Conservation (phyloP, 75 land plant genomes). For the Cupressus sempervirens region DNA sequence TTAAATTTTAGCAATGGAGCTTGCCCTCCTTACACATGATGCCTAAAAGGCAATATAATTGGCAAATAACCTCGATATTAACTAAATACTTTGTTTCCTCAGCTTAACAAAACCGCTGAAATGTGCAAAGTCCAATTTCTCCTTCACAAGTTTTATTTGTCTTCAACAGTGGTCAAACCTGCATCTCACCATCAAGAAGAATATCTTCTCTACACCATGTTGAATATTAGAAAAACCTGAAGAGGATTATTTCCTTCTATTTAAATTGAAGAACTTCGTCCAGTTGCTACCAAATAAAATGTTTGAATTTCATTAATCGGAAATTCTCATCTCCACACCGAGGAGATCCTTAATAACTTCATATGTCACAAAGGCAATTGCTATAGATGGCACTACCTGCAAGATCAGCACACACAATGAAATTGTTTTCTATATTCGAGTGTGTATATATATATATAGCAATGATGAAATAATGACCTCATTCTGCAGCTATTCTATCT, state of each 20-base stretch:
- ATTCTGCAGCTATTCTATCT: neutral
- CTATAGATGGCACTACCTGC: constrained; percentile 96
- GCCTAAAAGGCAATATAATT: neutral
- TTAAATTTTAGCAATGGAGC: neutral
- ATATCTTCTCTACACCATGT: neutral
- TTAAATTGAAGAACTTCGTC: neutral
- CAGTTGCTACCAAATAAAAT: neutral
- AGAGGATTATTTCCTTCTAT: neutral
- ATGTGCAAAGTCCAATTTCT: neutral
- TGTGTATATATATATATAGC: neutral
- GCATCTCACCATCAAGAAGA: neutral
- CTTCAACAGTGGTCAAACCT: neutral
- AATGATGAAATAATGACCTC: neutral
- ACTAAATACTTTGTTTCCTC: constrained; percentile 1
- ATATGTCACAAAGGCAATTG: constrained; percentile 93
- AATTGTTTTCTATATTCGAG: neutral
- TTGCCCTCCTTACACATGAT: neutral
- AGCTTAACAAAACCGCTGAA: neutral
- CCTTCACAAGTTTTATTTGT: neutral
- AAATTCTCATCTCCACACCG: constrained; percentile 77
- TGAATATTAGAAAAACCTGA: neutral
- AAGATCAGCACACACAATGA: constrained; percentile 8
- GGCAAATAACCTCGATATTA: neutral
- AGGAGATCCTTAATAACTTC: constrained; percentile 80
- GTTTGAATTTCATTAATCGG: constrained; percentile 43